phyloP scores from a whole-genome alignment of 1,139 yeast genomes.

The Yamadazyma triangularis region DNA sequence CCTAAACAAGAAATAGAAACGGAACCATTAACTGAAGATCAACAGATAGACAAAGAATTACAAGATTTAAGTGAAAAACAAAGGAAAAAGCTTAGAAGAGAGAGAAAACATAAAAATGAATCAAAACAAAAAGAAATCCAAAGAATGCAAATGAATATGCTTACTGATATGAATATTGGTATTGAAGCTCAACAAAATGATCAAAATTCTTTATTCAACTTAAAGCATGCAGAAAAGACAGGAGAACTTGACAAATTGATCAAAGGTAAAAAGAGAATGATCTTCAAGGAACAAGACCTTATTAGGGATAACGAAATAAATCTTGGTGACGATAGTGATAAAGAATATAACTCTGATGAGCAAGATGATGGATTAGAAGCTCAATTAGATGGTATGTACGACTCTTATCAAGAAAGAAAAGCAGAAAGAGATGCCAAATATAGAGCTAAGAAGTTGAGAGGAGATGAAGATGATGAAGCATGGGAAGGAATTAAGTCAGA shows the following conservation, averaged over 20 bases:
- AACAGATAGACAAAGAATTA: conserved; percentile 81
- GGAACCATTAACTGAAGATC: conserved; percentile 80
- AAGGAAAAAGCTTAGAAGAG: conserved; percentile 66
- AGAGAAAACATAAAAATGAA: conserved; percentile 78
- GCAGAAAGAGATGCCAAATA: conserved; percentile 78
- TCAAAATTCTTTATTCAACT: conserved; percentile 74
- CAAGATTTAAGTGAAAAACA: conserved; percentile 70
- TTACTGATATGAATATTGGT: conserved; percentile 90
- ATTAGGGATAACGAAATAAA: conserved; percentile 53
- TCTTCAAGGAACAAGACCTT: conserved; percentile 54
- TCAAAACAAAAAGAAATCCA: conserved; percentile 80
- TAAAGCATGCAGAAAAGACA: conserved; percentile 79
- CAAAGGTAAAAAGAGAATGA: conserved; percentile 78
- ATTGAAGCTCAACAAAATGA: conserved; percentile 86
- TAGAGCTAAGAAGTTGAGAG: conserved; percentile 77
- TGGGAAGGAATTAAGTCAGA: conserved; percentile 80
- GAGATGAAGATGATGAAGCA: conserved; percentile 71
- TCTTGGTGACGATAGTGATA: conserved; percentile 34
- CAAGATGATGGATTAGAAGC: conserved; percentile 71
- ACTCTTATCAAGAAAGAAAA: conserved; percentile 63
- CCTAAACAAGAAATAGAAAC: conserved; percentile 51
- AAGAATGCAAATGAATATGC: conserved; percentile 95
- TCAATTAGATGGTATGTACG: conserved; percentile 80
- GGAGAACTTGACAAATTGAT: conserved; percentile 73
- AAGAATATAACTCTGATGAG: conserved; percentile 32